These are phyloP conservation scores for Sordariomycetes sp. DNA, from an alignment of 2,329 filamentous ascomycete species.

Conservation along the genomic window DNA sequence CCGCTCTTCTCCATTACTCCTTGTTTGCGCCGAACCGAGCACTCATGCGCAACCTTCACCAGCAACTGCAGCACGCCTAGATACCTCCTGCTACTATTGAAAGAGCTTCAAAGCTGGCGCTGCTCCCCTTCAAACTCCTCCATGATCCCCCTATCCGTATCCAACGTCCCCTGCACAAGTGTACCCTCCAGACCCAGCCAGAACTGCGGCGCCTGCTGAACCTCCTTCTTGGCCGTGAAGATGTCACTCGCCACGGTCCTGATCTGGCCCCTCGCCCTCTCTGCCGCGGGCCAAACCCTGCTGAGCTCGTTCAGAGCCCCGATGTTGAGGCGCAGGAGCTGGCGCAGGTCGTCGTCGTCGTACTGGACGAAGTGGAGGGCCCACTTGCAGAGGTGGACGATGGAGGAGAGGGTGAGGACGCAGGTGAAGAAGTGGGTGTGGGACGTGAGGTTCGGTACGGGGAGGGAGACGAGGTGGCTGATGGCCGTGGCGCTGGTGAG, in stretches of 20 bases:
- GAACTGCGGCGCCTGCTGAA: constrained; percentile 34
- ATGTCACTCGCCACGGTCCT: constrained; percentile 73
- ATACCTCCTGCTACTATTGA: too few relatives aligned
- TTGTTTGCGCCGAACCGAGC: too few relatives aligned
- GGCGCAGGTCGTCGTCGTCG: constrained; percentile 58
- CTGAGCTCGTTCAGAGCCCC: constrained; percentile 63
- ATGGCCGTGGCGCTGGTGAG: constrained; percentile 72
- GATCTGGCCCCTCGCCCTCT: constrained; percentile 62
- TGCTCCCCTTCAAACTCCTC: too few relatives aligned
- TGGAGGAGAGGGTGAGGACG: constrained; percentile 67
- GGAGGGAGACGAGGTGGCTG: constrained; percentile 64
- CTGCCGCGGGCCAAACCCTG: constrained; percentile 64
- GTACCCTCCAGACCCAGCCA: constrained; percentile 40
- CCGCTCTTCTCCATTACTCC: too few relatives aligned
- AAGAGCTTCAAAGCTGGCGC: too few relatives aligned
- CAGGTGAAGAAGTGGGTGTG: constrained; percentile 84
- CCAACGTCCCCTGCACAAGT: constrained; percentile 39
- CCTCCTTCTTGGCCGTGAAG: constrained; percentile 46
- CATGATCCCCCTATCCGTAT: constrained; percentile 44
- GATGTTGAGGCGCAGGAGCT: constrained; percentile 70
- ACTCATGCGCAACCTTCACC: too few relatives aligned
- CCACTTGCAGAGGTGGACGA: constrained; percentile 77
- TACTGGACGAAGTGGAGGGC: constrained; percentile 50
- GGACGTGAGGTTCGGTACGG: constrained; percentile 53
- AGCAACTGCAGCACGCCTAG: too few relatives aligned